These are phyloP conservation scores for Bondarzewia mesenterica DNA, from an alignment of 1,284 basidiomycete genomes.

Conservation along the genomic window DNA sequence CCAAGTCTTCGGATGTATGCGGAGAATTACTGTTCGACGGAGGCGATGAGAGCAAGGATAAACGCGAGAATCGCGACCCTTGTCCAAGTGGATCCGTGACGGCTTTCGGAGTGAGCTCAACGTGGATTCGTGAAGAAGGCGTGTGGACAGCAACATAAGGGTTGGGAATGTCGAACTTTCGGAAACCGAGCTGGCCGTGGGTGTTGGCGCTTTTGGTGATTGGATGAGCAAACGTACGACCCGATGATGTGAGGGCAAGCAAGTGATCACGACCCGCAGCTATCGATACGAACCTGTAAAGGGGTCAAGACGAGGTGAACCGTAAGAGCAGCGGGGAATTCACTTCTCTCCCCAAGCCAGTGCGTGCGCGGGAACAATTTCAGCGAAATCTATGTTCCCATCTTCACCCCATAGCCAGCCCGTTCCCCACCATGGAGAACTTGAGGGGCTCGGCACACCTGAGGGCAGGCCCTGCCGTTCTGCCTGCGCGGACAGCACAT, in stretches of 20 bases:
- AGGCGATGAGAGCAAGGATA: slow-evolving; percentile 7
- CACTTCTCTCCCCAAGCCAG: slow-evolving; percentile 52
- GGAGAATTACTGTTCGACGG: slow-evolving; percentile 6
- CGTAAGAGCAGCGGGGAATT: slow-evolving; percentile 9
- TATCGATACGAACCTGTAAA: slow-evolving; percentile 59
- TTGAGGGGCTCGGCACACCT: slow-evolving; percentile 30
- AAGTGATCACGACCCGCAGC: slow-evolving; percentile 77
- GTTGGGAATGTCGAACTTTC: slow-evolving; percentile 45
- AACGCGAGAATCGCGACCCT: slow-evolving; percentile 27
- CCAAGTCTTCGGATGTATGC: slow-evolving; percentile 23
- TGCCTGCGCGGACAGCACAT: slow-evolving; percentile 51
- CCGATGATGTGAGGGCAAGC: slow-evolving; percentile 76
- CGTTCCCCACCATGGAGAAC: slow-evolving; percentile 44
- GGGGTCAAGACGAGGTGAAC: not conserved
- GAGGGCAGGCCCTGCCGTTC: slow-evolving; percentile 36
- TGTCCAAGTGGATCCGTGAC: slow-evolving; percentile 44
- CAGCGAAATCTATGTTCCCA: slow-evolving; percentile 37
- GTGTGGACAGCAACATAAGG: slow-evolving; percentile 24
- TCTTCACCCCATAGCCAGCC: slow-evolving; percentile 53
- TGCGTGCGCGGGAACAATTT: slow-evolving; percentile 38
- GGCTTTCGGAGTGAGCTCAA: slow-evolving; percentile 56
- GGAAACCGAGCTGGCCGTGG: slow-evolving; percentile 81
- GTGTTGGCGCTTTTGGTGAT: slow-evolving; percentile 74
- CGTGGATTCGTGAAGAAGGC: slow-evolving; percentile 25
- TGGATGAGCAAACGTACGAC: slow-evolving; percentile 78